Conservation (phyloP, 768 basidiomycete genomes). For the Mycena filopes region DNA sequence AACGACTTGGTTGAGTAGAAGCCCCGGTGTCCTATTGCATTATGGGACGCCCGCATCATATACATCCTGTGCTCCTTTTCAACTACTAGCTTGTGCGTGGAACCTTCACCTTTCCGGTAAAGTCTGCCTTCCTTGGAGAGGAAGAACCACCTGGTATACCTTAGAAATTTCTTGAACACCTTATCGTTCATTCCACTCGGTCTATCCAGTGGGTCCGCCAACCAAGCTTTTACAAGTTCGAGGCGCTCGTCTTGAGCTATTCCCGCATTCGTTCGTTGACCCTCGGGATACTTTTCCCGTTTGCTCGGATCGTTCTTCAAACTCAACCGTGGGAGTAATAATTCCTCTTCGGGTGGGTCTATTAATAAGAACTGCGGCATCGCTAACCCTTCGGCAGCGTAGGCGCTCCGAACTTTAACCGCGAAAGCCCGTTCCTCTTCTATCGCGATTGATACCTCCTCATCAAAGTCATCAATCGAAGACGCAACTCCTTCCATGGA, state of each 20-base stretch:
- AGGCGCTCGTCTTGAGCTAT: neutral
- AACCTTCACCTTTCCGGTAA: too few species aligned
- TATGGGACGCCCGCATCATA: neutral
- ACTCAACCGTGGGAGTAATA: too few species aligned
- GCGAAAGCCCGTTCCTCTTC: neutral
- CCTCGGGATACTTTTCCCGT: neutral
- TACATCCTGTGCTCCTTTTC: neutral
- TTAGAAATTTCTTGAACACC: too few species aligned
- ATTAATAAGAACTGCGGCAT: neutral
- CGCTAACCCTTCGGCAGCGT: neutral
- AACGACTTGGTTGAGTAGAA: slow-evolving; percentile 33
- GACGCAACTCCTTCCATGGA: neutral
- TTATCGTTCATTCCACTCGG: neutral
- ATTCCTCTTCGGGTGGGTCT: neutral
- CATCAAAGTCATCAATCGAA: neutral
- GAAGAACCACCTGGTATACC: too few species aligned
- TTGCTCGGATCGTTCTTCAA: neutral
- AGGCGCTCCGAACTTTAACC: neutral
- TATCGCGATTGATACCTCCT: neutral
- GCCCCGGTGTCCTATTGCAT: neutral
- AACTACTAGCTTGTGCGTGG: neutral
- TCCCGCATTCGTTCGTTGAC: neutral
- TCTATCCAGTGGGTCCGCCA: neutral
- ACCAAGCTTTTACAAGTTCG: neutral
- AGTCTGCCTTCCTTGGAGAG: too few species aligned